phyloP scores from a whole-genome alignment of 2,329 filamentous ascomycete genomes.

The Ploettnerulaceae sp. region DNA sequence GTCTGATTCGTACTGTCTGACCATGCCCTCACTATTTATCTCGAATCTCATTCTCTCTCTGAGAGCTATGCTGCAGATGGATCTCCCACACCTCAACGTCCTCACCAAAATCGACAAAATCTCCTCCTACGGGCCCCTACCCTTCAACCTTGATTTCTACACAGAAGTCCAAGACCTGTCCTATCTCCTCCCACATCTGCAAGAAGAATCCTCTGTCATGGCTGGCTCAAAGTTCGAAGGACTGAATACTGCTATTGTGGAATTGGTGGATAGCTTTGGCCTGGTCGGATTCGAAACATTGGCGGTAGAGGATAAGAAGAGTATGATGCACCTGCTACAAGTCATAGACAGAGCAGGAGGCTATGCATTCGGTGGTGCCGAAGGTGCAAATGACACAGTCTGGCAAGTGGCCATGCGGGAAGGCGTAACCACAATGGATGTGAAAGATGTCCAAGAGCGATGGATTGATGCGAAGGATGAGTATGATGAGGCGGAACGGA shows the following conservation, averaged over 20 bases:
- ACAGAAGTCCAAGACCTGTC: conserved; percentile 93
- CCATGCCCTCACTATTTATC: conserved; percentile 89
- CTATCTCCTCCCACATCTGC: conserved; percentile 75
- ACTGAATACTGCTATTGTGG: conserved; percentile 80
- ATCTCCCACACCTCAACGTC: conserved; percentile 92
- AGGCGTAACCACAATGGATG: conserved; percentile 69
- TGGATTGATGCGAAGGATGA: conserved; percentile 91
- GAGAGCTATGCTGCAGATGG: conserved; percentile 96
- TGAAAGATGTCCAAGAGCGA: conserved; percentile 86
- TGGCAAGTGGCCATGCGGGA: conserved; percentile 93
- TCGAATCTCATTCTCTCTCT: conserved; percentile 90
- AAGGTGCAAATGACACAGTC: conserved; percentile 92
- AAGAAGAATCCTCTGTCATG: conserved; percentile 68
- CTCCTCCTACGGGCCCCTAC: conserved; percentile 73
- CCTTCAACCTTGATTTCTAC: conserved; percentile 95
- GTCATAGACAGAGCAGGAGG: conserved; percentile 89
- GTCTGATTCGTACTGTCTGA: conserved; percentile 89
- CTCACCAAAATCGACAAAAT: conserved; percentile 98
- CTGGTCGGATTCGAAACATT: conserved; percentile 90
- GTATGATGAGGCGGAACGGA: conserved; percentile 74
- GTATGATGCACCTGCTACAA: conserved; percentile 87
- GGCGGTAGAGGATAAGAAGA: conserved; percentile 93
- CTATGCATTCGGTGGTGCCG: conserved; percentile 85
- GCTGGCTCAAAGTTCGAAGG: conserved; percentile 72
- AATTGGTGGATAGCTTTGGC: conserved; percentile 83